Base-by-base conservation (phyloP, 805 yeast species). In the Metschnikowia cerradonensis region DNA sequence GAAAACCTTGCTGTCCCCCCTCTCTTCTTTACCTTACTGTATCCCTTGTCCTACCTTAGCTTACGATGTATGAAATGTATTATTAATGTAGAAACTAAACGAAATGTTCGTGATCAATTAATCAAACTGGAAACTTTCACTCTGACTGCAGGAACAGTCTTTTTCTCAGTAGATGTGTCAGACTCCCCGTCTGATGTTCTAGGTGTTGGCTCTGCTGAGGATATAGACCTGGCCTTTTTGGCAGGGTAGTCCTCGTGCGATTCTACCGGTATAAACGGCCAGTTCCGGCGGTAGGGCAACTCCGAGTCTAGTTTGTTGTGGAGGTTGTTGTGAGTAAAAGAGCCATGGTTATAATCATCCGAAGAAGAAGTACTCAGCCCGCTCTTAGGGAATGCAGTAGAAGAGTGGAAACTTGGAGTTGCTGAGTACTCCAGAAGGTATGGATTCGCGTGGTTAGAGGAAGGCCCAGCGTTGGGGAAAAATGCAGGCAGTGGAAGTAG, bases 91-190 rank as follows among this genome's bases (percentile, higher is more conserved):
- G 11, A n/a, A 30, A 42, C 32, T 33, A 22, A 15, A 33, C 34
- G 4, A 33, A 34, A 26, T 39, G 15, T 26, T 17, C 10, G 4
- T 22, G n/a, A 7, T 38, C 49, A 57, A 45, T 57, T 52, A 34
- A 57, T 55, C 15, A 57, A 40, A 31, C 51, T 51, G 42, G 59
- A 55, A 31, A 57, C 60, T 17, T 50, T 41, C 47, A 57, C 35
- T 13, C 44, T 51, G 15, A 49, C 49, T 13, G 46, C 46, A 4
- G 45, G 45, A 3, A 22, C 32, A 3, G 14, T n/a, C 10, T 42
- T 42, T 20, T 42, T 32, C n/a, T 42, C 38, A 2, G 45, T 42
- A 30, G 45, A 20, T 2, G 45, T 15, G 10, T 42, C 45, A 7
- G 45, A 42, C 38, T 32, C 38, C 20, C 38, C 45, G 22, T 42